These are phyloP conservation scores for Eucalyptus paniculata DNA, from an alignment of 345 rosid species.

Conservation along the genomic window DNA sequence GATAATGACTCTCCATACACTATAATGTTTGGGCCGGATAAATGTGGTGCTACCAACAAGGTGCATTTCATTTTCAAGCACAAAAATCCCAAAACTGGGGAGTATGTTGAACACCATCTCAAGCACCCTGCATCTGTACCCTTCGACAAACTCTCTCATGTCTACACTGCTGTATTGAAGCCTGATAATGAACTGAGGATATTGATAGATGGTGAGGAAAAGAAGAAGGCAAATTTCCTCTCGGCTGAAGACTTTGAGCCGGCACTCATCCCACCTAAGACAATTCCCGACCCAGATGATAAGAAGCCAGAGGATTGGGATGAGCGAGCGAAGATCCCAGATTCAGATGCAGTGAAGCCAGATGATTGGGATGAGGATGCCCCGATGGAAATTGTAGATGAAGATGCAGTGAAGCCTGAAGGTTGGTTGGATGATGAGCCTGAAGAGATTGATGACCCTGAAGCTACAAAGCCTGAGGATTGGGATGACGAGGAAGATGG, in stretches of 20 bases:
- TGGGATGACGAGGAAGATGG: conserved; percentile 70
- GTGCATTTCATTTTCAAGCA: conserved; percentile 48
- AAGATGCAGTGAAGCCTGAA: conserved; percentile 42
- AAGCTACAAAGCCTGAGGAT: conserved; percentile 43
- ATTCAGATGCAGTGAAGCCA: conserved; percentile 32
- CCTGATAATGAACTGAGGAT: conserved; percentile 25
- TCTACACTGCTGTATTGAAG: conserved; percentile 41
- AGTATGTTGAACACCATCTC: conserved; percentile 40
- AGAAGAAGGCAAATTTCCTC: conserved; percentile 34
- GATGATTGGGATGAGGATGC: conserved; percentile 61
- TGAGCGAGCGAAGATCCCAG: conserved; percentile 32
- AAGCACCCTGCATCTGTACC: conserved; percentile 38
- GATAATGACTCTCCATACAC: conserved; percentile 39
- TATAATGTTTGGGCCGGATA: conserved; percentile 64
- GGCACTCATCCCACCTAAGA: conserved; percentile 34
- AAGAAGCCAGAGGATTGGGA: conserved; percentile 57
- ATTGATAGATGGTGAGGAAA: conserved; percentile 41
- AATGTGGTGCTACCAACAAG: conserved; percentile 44
- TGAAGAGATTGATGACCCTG: conserved; percentile 52
- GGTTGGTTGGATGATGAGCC: conserved; percentile 55
- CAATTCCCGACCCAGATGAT: conserved; percentile 40
- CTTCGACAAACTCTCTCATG: conserved; percentile 35
- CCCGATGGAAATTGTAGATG: conserved; percentile 33
- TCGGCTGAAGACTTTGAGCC: conserved; percentile 41
- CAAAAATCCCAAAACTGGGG: conserved; percentile 42